These are phyloP conservation scores for Artomyces pyxidatus DNA, from an alignment of 768 basidiomycete species.

Conservation along the genomic window DNA sequence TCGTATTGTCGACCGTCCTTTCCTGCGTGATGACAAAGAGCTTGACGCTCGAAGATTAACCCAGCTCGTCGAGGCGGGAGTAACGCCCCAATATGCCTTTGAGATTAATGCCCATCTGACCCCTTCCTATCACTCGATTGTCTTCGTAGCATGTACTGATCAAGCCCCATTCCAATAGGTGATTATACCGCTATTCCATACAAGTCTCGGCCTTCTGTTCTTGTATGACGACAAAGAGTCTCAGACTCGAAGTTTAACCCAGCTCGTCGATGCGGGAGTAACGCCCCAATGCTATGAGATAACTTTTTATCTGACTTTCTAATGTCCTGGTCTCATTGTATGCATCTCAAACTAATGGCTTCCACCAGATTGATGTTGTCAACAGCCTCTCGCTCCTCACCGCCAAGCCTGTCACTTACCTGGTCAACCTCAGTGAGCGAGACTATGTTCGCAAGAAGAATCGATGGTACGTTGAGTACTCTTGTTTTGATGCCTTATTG, in stretches of 20 bases:
- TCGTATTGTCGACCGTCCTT: not conserved
- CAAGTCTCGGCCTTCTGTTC: not conserved
- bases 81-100: slow-evolving; percentile 73
- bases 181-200: not conserved
- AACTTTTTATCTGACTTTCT: slow-evolving; percentile 16
- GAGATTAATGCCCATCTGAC: slow-evolving; percentile 40
- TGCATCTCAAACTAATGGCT: too few species aligned
- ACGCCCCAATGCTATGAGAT: slow-evolving; percentile 77
- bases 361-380: slow-evolving; percentile 73
- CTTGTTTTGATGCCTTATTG: too few species aligned
- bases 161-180: not conserved
- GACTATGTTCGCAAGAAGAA: slow-evolving; percentile 98
- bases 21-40: slow-evolving; percentile 68
- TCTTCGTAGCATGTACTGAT: not conserved
- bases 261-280: slow-evolving; percentile 95
- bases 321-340: too few species aligned
- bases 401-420: slow-evolving; percentile 95
- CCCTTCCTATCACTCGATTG: not conserved
- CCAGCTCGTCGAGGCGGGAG: slow-evolving; percentile 95
- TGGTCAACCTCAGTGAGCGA: slow-evolving; percentile 92
- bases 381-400: slow-evolving; percentile 87
- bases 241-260: slow-evolving; percentile 75
- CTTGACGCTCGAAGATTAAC: slow-evolving; percentile 69
- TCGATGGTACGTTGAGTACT: slow-evolving; percentile 80
- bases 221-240: slow-evolving; percentile 71